Conservation (phyloP, 768 basidiomycete species). For the Hydnomerulius pinastri region DNA sequence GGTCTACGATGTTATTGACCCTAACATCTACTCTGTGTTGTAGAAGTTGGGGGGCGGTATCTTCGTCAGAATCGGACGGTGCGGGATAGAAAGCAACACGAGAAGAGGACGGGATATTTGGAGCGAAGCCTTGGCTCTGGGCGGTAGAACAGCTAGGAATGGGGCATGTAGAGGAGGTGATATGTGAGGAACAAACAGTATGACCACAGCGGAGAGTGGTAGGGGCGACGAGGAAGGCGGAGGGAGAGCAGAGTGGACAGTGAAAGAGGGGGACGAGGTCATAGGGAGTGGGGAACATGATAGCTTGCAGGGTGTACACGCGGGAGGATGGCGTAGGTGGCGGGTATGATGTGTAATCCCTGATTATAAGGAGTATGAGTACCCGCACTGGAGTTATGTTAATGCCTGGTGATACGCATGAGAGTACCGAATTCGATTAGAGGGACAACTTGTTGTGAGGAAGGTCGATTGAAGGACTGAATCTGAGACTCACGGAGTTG, state of each 20-base stretch:
- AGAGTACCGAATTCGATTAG: neutral
- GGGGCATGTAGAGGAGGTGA: constrained; percentile 35
- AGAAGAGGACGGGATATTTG: constrained; percentile 45
- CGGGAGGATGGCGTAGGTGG: neutral
- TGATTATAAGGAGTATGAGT: constrained; percentile 1
- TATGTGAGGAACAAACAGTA: constrained; percentile 68
- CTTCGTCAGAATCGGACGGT: constrained; percentile 25
- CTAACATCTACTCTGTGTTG: constrained; percentile 50
- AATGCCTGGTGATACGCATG: constrained; percentile 1
- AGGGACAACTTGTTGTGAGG: neutral
- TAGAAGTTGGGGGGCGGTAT: neutral
- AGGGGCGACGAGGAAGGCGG: constrained; percentile 42
- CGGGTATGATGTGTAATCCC: neutral
- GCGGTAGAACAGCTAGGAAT: constrained; percentile 35
- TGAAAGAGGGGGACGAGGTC: constrained; percentile 42
- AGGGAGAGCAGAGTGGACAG: constrained; percentile 56
- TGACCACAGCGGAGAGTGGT: constrained; percentile 81
- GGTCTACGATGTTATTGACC: constrained; percentile 53
- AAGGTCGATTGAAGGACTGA: constrained; percentile 19
- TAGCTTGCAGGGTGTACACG: constrained; percentile 13
- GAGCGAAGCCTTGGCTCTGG: constrained; percentile 20
- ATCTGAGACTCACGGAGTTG: constrained; percentile 22
- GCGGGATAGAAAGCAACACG: constrained; percentile 37
- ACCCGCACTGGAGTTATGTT: too few relatives aligned
- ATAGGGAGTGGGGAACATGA: constrained; percentile 24